These are phyloP conservation scores for Plasmopara halstedii DNA, from an alignment of 352 stramenopile species.

Conservation along the genomic window DNA sequence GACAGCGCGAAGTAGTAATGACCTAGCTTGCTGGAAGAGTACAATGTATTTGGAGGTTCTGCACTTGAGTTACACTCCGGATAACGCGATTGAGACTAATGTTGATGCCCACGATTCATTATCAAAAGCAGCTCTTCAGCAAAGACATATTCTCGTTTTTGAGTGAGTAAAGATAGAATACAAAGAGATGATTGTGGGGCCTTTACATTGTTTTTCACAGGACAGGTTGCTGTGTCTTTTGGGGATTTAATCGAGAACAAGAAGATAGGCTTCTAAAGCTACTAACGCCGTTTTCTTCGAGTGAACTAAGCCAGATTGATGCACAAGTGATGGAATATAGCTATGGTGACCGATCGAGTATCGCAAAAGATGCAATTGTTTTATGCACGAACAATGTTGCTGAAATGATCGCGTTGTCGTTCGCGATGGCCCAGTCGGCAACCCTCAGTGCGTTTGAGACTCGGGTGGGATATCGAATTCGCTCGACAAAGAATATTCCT, in stretches of 20 bases:
- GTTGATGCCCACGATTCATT: slow-evolving; percentile 5
- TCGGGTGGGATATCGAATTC: slow-evolving; percentile 77
- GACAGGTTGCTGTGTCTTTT: slow-evolving; percentile 66
- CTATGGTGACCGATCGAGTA: slow-evolving; percentile 38
- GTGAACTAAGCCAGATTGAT: slow-evolving; percentile 39
- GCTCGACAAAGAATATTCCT: slow-evolving; percentile 81
- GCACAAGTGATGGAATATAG: slow-evolving; percentile 58
- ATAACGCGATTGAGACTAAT: background rate
- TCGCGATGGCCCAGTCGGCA: slow-evolving; percentile 88
- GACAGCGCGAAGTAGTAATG: background rate
- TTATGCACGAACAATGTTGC: slow-evolving; percentile 56
- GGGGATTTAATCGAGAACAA: slow-evolving; percentile 53
- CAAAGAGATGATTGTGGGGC: background rate
- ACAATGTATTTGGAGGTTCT: slow-evolving; percentile 72
- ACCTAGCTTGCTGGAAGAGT: slow-evolving; percentile 36
- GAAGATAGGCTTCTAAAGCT: slow-evolving; percentile 41
- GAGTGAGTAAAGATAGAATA: slow-evolving; percentile 24
- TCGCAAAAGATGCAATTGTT: slow-evolving; percentile 77
- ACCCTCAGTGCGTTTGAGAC: slow-evolving; percentile 91
- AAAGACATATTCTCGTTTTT: slow-evolving; percentile 71
- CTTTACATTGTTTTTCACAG: slow-evolving; percentile 17
- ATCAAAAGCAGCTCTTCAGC: slow-evolving; percentile 14
- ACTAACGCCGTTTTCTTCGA: slow-evolving; percentile 41
- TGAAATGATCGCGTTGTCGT: slow-evolving; percentile 88
- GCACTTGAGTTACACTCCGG: slow-evolving; percentile 31